phyloP scores from a whole-genome alignment of 805 yeast genomes.

The Starmerella scarabaei region DNA sequence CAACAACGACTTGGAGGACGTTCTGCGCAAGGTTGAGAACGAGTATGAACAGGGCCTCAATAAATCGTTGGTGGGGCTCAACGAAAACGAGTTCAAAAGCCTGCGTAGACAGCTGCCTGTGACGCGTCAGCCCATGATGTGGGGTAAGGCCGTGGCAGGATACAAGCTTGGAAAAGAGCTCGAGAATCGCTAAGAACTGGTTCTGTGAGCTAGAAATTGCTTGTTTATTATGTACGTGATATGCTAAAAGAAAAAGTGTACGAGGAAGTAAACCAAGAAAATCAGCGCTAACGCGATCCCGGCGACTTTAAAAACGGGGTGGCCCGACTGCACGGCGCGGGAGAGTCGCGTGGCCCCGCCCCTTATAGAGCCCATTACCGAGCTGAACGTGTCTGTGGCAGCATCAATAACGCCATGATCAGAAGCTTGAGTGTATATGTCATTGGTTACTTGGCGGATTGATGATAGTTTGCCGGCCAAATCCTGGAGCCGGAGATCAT shows the following conservation, averaged over 20 bases:
- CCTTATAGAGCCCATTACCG: slow-evolving; percentile 37
- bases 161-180: slow-evolving; percentile 55
- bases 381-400: slow-evolving; percentile 40
- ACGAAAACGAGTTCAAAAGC: slow-evolving; percentile 68
- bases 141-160: slow-evolving; percentile 90
- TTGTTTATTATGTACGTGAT: neutral
- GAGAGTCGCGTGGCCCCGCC: slow-evolving; percentile 40
- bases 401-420: slow-evolving; percentile 33
- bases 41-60: slow-evolving; percentile 47
- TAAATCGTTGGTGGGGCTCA: slow-evolving; percentile 52
- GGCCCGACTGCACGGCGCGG: slow-evolving; percentile 47
- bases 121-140: slow-evolving; percentile 78
- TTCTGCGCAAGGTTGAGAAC: slow-evolving; percentile 40
- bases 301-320: slow-evolving; percentile 46
- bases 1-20: slow-evolving; percentile 21
- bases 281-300: slow-evolving; percentile 42
- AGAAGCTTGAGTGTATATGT: slow-evolving; percentile 50
- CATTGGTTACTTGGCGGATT: slow-evolving; percentile 52
- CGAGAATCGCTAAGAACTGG: slow-evolving; percentile 8
- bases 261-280: slow-evolving; percentile 44
- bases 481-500: slow-evolving; percentile 48
- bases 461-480: slow-evolving; percentile 54
- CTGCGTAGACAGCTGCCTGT: slow-evolving; percentile 86
- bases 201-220: neutral
- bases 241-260: slow-evolving; percentile 33